phyloP scores from a whole-genome alignment of 306 rosid genomes.

The Morella rubra region DNA sequence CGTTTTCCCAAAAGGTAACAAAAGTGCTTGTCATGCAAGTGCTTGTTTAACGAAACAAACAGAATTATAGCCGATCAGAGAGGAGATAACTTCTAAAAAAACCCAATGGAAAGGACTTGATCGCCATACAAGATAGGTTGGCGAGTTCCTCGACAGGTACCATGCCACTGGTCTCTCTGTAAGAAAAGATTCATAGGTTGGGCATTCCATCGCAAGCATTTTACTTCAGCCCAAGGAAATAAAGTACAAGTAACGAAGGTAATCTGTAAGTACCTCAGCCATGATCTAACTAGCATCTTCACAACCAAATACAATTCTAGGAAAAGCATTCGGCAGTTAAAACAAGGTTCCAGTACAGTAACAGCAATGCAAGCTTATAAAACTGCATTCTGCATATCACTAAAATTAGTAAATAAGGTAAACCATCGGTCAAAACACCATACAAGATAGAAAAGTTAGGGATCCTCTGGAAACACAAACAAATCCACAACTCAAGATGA shows the following conservation, averaged over 20 bases:
- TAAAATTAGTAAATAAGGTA: slow-evolving; percentile 1
- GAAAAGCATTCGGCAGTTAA: background rate
- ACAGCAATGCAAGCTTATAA: slow-evolving; percentile 9
- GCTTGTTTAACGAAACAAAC: background rate
- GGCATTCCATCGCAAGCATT: too few species aligned
- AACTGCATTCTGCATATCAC: slow-evolving; percentile 1
- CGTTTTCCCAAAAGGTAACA: background rate
- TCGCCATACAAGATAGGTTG: too few species aligned
- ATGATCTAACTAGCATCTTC: background rate
- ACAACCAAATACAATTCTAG: background rate
- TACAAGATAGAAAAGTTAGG: background rate
- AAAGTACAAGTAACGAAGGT: background rate
- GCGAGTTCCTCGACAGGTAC: too few species aligned
- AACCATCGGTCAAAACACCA: slow-evolving; percentile 14
- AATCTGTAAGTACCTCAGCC: background rate
- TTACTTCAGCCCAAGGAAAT: background rate
- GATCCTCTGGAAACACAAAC: slow-evolving; percentile 13
- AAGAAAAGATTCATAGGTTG: too few species aligned
- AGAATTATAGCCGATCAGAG: too few species aligned
- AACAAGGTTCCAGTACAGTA: background rate
- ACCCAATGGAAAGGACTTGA: too few species aligned
- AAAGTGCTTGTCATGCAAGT: too few species aligned
- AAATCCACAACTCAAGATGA: slow-evolving; percentile 18
- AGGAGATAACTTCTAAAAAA: too few species aligned
- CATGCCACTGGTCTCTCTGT: too few species aligned